phyloP scores from a whole-genome alignment of 352 stramenopile genomes.

The Phytophthora sansomeana region DNA sequence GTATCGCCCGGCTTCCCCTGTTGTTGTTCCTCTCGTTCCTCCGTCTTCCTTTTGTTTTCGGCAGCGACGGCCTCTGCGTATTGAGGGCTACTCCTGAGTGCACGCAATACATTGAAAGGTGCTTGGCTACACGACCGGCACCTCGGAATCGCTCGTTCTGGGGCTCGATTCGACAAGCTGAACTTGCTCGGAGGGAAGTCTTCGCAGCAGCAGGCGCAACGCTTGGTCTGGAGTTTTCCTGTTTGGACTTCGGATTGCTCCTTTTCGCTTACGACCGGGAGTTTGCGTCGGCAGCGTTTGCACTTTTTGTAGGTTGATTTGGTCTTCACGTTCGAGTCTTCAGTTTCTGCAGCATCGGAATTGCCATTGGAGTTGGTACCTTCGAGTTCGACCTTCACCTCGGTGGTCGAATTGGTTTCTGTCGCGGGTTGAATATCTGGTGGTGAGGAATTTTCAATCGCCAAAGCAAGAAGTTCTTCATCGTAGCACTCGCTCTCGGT shows the following conservation, averaged over 20 bases:
- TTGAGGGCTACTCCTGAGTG: not conserved
- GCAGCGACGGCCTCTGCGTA: slow-evolving; percentile 4
- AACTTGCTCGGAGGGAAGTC: slow-evolving; percentile 17
- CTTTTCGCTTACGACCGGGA: slow-evolving; percentile 4
- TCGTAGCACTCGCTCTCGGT: slow-evolving; percentile 44
- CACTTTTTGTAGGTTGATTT: slow-evolving; percentile 5
- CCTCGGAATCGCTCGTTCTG: slow-evolving; percentile 15
- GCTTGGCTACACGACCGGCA: slow-evolving; percentile 24
- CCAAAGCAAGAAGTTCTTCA: slow-evolving; percentile 12
- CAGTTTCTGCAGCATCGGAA: not conserved
- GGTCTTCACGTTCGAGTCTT: not conserved
- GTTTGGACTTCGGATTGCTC: slow-evolving; percentile 2
- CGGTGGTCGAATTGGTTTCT: not conserved
- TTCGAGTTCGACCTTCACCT: slow-evolving; percentile 12
- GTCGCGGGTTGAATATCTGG: not conserved
- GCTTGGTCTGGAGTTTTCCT: slow-evolving; percentile 11
- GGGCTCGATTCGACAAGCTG: not conserved
- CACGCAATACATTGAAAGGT: not conserved
- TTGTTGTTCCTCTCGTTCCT: not conserved
- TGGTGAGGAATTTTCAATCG: not conserved
- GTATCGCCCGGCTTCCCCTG: not conserved
- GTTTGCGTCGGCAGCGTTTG: slow-evolving; percentile 23
- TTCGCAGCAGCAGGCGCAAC: slow-evolving; percentile 16
- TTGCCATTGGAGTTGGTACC: not conserved
- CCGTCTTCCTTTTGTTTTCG: slow-evolving; percentile 4